These are phyloP conservation scores for Raffaelea deltoideospora DNA, from an alignment of 2,329 filamentous ascomycete species.

Conservation along the genomic window DNA sequence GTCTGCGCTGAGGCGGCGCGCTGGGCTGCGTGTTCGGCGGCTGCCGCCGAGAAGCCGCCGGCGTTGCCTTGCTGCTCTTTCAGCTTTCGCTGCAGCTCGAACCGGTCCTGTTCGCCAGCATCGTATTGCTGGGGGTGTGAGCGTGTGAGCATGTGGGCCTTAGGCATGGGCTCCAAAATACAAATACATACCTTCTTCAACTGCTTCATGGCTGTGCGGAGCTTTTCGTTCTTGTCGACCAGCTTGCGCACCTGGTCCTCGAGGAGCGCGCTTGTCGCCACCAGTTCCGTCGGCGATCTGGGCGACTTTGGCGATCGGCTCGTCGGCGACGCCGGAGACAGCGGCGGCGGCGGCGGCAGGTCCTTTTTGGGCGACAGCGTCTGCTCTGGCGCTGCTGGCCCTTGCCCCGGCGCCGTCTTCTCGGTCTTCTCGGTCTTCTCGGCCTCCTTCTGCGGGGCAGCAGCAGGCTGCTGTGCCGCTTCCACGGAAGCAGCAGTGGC, in stretches of 20 bases:
- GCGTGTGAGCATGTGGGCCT: no score
- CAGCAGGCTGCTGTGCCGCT: no score
- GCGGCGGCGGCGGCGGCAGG: slow-evolving; percentile 13
- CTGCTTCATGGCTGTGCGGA: slow-evolving; percentile 37
- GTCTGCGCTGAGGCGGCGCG: slow-evolving; percentile 37
- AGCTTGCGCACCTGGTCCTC: slow-evolving; percentile 24
- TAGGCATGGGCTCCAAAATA: no score
- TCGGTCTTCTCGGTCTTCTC: slow-evolving; percentile 12
- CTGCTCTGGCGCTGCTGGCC: slow-evolving; percentile 7
- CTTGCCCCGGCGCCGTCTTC: slow-evolving; percentile 4
- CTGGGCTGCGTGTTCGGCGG: slow-evolving; percentile 1
- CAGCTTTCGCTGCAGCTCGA: slow-evolving; percentile 38
- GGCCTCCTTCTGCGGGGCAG: no score
- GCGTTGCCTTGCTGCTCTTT: slow-evolving; percentile 23
- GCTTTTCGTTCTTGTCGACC: slow-evolving; percentile 41
- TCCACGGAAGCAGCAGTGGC: no score
- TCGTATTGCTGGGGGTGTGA: slow-evolving; percentile 37
- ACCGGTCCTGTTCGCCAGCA: slow-evolving; percentile 38
- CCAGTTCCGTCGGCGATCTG: no score
- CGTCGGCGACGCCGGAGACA: not conserved
- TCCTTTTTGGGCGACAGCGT: slow-evolving; percentile 14
- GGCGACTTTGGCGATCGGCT: not conserved
- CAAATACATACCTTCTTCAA: slow-evolving; percentile 42
- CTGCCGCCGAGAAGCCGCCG: not conserved
- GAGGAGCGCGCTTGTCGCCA: no score